Evolutionary conservation across 2,329 filamentous ascomycete genomes (phyloP), one percentile per base, ranked within the genome.

Genomic region (Camptophora hylomeconis): DNA sequence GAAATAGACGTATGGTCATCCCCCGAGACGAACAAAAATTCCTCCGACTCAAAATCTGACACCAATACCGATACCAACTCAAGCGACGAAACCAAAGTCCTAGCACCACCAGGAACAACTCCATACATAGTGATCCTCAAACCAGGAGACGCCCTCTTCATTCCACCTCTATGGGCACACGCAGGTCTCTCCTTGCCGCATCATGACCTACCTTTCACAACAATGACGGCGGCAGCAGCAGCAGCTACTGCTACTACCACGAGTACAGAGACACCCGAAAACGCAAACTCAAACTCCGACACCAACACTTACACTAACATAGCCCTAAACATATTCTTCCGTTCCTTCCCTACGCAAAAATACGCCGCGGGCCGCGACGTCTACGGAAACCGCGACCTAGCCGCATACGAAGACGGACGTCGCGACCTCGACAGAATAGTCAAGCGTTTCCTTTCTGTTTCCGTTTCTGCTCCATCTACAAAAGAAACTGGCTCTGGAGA

Each of bases 241-340:
- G 14, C 14, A n/a, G 21, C 17, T 6, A 16, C 17, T 13, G 20
- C 19, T n/a, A 15, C 20, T 5, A 28, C 21, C 17, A 24, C n/a
- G 10, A 12, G 9, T 6, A 22, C 17, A 7, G 49, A 53, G 2
- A 46, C 53, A 14, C 50, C 50, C 3, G 11, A 24, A 30, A 15
- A 19, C 9, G 13, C 29, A 10, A 30, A 7, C 10, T 15, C 26
- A 26, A 17, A 27, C 24, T 29, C 32, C 7, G 19, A n/a, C 3
- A 24, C 24, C 22, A 28, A 33, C 26, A 32, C 37, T 6, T 31
- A 45, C 27, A 51, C 72, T 35, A 84, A 80, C 42, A 63, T 92
- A 5, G 81, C 81, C 1, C 75, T 93, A n/a, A 93, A 93, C 49
- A 69, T 87, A 16, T 93, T 93, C 59, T 93, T 92, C 57, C 72